Percentiles rank a stretch among this genome's conserved stretches.
phyloP scores from a whole-genome alignment of 1,284 basidiomycete genomes.

The Xerocomus nothofagi region DNA sequence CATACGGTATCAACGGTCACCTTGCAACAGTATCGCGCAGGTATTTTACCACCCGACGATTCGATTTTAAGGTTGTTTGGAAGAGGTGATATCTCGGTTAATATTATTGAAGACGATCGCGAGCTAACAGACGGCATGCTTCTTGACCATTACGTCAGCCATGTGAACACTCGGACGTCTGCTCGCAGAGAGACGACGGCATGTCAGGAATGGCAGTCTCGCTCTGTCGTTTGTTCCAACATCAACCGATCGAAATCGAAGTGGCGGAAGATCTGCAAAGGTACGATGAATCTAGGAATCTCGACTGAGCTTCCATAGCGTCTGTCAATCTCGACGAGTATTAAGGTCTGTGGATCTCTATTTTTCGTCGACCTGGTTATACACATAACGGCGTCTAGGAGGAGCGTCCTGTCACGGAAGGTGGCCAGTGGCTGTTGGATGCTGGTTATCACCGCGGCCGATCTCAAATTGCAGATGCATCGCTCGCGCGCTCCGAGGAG shows the following conservation, averaged over 20 bases:
- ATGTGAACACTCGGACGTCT: neutral
- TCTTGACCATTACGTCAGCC: conserved; percentile 8
- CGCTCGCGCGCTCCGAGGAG: conserved; percentile 25
- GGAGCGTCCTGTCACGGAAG: conserved; percentile 19
- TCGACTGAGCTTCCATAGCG: conserved; percentile 21
- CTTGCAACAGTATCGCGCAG: conserved; percentile 7
- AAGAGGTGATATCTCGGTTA: conserved; percentile 23
- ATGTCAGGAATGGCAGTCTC: conserved; percentile 1
- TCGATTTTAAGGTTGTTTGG: conserved; percentile 22
- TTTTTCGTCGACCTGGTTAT: conserved; percentile 7
- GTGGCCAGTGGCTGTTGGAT: conserved; percentile 1
- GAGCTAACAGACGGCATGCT: conserved; percentile 9
- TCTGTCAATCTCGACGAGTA: conserved; percentile 28
- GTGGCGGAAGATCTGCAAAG: conserved; percentile 28
- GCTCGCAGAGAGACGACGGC: conserved; percentile 4
- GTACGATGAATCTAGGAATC: conserved; percentile 30
- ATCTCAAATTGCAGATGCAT: conserved; percentile 17
- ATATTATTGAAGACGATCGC: conserved; percentile 13
- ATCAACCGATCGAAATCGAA: conserved; percentile 21
- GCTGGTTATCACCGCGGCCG: conserved; percentile 28
- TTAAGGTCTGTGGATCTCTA: conserved; percentile 25
- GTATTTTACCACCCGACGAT: conserved; percentile 6
- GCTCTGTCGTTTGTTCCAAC: neutral
- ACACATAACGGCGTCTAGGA: conserved; percentile 24
- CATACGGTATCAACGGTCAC: conserved; percentile 9